phyloP scores from a whole-genome alignment of 257 asterid genomes.

The Salvia rosmarinus region DNA sequence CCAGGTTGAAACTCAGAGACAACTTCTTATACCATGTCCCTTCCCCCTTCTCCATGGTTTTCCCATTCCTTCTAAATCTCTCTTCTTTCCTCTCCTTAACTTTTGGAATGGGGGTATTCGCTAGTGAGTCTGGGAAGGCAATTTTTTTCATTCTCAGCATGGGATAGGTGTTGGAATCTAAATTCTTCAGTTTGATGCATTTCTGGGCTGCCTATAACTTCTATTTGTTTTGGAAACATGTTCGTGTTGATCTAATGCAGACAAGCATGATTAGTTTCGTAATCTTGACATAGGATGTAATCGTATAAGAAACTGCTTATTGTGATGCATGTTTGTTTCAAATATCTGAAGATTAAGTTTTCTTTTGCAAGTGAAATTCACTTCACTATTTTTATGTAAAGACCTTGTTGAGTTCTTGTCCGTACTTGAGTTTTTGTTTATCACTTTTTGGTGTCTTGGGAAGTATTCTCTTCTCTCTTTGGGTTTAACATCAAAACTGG shows the following conservation, averaged over 20 bases:
- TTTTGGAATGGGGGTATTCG: not conserved
- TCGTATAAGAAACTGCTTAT: not conserved
- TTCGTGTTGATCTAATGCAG: not conserved
- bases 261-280: not conserved
- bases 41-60: not conserved
- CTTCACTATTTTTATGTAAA: not conserved
- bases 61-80: not conserved
- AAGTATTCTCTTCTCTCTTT: not conserved
- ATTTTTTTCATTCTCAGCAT: not conserved
- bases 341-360: not conserved
- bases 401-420: conserved; percentile 5
- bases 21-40: too few relatives aligned
- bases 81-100: not conserved
- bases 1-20: too few relatives aligned
- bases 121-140: not conserved
- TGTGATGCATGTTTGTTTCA: conserved; percentile 3
- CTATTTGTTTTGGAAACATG: not conserved
- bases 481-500: not conserved
- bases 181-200: conserved; percentile 7
- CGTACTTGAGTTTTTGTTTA: not conserved
- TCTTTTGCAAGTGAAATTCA: not conserved
- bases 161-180: not conserved
- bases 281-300: not conserved
- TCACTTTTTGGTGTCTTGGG: not conserved
- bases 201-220: conserved; percentile 27